phyloP scores from a whole-genome alignment of 1,284 basidiomycete species.

The Malassezia cuniculi region DNA sequence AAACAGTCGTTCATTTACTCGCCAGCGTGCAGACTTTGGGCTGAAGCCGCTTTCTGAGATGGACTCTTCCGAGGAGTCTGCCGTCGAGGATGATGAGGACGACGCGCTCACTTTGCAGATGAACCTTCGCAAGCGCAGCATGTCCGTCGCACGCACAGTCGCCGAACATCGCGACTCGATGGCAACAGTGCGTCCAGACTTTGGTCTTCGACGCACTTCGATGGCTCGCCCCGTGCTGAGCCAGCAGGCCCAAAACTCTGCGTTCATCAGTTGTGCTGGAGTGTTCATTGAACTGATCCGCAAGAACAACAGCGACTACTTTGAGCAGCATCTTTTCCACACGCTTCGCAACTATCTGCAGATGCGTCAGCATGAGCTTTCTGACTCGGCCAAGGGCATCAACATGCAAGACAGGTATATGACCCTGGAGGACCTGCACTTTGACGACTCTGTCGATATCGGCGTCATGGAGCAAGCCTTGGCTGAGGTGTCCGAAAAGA shows the following conservation, averaged over 20 bases:
- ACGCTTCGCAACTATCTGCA: constrained; percentile 80
- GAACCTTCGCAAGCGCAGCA: constrained; percentile 15
- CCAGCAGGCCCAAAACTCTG: constrained; percentile 67
- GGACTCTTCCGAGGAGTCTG: constrained; percentile 21
- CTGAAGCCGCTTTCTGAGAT: constrained; percentile 14
- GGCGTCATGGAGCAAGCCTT: constrained; percentile 61
- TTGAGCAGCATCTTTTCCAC: constrained; percentile 96
- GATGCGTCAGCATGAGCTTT: constrained; percentile 61
- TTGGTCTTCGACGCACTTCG: constrained; percentile 26
- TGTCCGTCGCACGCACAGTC: constrained; percentile 1
- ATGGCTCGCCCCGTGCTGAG: constrained; percentile 24
- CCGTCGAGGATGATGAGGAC: constrained; percentile 35
- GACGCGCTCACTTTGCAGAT: constrained; percentile 21
- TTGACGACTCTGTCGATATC: constrained; percentile 34
- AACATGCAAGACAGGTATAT: too few relatives aligned
- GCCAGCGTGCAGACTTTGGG: constrained; percentile 4
- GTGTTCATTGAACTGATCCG: constrained; percentile 91
- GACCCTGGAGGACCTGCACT: constrained; percentile 6
- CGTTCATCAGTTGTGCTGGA: constrained; percentile 72
- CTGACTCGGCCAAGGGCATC: constrained; percentile 56
- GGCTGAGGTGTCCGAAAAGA: constrained; percentile 71
- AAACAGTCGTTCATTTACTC: background rate
- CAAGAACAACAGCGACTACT: constrained; percentile 97
- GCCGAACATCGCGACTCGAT: constrained; percentile 32
- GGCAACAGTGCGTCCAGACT: constrained; percentile 29